phyloP scores from a whole-genome alignment of 345 rosid genomes.

The Citrus glauca region DNA sequence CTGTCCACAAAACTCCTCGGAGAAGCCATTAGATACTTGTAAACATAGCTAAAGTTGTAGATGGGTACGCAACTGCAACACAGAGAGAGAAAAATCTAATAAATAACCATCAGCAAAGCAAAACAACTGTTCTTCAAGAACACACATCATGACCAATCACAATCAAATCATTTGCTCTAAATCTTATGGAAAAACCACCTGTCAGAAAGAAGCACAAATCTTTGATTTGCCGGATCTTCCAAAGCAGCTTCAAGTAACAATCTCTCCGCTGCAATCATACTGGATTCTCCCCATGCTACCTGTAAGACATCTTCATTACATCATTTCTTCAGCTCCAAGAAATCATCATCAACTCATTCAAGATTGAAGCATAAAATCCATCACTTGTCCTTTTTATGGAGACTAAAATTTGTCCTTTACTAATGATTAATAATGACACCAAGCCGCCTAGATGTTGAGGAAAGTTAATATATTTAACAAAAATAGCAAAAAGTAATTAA shows the following conservation, averaged over 20 bases:
- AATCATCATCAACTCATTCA: not conserved
- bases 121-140: not conserved
- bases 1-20: conserved; percentile 90
- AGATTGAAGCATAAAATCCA: not conserved
- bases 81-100: not conserved
- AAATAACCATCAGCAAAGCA: not conserved
- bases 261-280: conserved; percentile 89
- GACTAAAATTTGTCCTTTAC: not conserved
- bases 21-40: conserved; percentile 76
- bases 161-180: not conserved
- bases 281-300: conserved; percentile 91
- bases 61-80: conserved; percentile 87
- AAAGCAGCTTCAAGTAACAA: conserved; percentile 69
- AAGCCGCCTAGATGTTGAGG: not conserved
- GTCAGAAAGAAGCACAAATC: conserved; percentile 91
- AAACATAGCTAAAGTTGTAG: conserved; percentile 78
- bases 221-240: conserved; percentile 75
- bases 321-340: not conserved
- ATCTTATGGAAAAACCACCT: conserved; percentile 37
- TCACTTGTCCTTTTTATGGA: not conserved
- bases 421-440: not conserved
- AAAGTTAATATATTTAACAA: not conserved
- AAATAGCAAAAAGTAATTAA: not conserved
- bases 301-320: conserved; percentile 15
- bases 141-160: not conserved